A percentile compares a stretch with the other conserved stretches of the same genome.
These are phyloP conservation scores for Yamadazyma sp. DNA, from an alignment of 1,139 yeast species.

Conservation along the genomic window DNA sequence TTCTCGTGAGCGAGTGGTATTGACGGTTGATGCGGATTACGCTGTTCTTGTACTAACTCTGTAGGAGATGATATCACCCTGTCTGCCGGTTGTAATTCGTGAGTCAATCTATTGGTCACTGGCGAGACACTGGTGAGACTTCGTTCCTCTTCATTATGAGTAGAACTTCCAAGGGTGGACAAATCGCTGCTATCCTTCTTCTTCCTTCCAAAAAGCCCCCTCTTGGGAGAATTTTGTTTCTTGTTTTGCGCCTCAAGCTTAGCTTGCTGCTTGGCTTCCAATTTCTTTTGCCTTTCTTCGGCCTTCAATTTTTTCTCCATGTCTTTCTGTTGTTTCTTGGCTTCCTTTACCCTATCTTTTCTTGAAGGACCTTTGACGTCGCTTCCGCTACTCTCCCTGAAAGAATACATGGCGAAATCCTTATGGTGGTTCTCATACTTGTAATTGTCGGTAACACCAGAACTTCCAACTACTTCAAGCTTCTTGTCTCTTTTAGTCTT, in stretches of 20 bases:
- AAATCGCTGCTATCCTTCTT: constrained; percentile 11
- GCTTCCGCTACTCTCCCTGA: constrained; percentile 24
- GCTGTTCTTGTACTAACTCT: neutral
- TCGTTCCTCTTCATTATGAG: neutral
- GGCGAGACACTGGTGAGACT: constrained; percentile 1
- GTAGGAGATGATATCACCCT: neutral
- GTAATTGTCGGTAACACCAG: constrained; percentile 32
- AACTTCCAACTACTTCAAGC: constrained; percentile 16
- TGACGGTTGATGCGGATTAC: too few relatives aligned
- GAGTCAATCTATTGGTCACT: neutral
- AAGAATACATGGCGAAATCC: constrained; percentile 38
- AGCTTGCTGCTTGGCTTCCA: constrained; percentile 13
- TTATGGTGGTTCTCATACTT: constrained; percentile 39
- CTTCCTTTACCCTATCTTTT: constrained; percentile 37
- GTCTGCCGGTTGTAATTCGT: neutral
- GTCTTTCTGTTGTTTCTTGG: constrained; percentile 23
- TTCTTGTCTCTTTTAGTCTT: constrained; percentile 15
- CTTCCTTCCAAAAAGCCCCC: constrained; percentile 15
- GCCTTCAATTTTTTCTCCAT: constrained; percentile 18
- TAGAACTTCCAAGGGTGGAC: constrained; percentile 10
- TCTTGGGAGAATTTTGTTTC: constrained; percentile 14
- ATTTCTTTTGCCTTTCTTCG: constrained; percentile 16
- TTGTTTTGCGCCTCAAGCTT: constrained; percentile 15
- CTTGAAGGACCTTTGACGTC: constrained; percentile 18
- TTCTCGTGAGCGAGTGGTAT: too few relatives aligned